Evolutionary conservation across 2,329 filamentous ascomycete genomes (phyloP).

Genomic region (Epichloe festucae): DNA sequence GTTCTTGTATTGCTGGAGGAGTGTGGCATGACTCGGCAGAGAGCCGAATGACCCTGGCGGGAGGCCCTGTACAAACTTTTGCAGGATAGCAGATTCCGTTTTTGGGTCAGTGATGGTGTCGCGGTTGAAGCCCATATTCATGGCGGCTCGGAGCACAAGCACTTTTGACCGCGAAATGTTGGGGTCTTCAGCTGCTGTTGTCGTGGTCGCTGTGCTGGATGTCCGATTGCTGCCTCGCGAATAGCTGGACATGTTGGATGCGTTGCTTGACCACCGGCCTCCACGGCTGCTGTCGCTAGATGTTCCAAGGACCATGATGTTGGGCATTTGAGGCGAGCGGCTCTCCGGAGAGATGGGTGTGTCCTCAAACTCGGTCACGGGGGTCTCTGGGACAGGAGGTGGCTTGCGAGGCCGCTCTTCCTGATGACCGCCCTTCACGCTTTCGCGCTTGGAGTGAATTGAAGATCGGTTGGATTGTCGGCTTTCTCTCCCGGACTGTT

Average conservation of each 20-base stretch:
- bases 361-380: conserved; percentile 91
- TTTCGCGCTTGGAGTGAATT: conserved; percentile 38
- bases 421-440: conserved; percentile 30
- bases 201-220: conserved; percentile 60
- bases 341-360: conserved; percentile 72
- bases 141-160: conserved; percentile 71
- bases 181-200: conserved; percentile 55
- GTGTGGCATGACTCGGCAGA: conserved; percentile 51
- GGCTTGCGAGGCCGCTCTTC: conserved; percentile 37
- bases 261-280: conserved; percentile 69
- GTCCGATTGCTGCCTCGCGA: conserved; percentile 56
- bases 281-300: conserved; percentile 44
- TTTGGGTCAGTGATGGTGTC: conserved; percentile 33
- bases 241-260: conserved; percentile 66
- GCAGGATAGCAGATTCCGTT: conserved; percentile 42
- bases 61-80: conserved; percentile 63
- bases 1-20: conserved; percentile 70
- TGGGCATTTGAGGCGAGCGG: conserved; percentile 61
- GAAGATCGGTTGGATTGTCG: conserved; percentile 38
- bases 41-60: conserved; percentile 69
- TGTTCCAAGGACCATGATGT: conserved; percentile 77
- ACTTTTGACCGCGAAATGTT: conserved; percentile 68
- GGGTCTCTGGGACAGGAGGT: conserved; percentile 58
- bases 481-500: conserved; percentile 35
- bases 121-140: conserved; percentile 69